Base-by-base conservation (phyloP, 805 yeast genomes). In the Kluyveromyces wickerhamii region DNA sequence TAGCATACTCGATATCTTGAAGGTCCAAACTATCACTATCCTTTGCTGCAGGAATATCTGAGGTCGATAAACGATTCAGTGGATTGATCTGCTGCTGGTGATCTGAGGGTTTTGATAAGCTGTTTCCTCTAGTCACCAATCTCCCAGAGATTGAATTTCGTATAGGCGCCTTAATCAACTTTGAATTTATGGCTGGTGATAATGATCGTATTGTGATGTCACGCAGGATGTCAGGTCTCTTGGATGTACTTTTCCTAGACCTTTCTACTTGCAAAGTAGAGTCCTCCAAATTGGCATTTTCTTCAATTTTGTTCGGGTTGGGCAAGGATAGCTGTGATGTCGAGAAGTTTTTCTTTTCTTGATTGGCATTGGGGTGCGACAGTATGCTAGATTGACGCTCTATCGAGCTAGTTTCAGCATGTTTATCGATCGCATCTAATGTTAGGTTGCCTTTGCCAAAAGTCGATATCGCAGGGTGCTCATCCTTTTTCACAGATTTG, bases 381-480 rank as follows among this genome's bases (percentile, higher is more conserved):
- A n/a, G n/a, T n/a, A n/a, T n/a, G n/a, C n/a, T n/a, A n/a, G n/a
- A n/a, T n/a, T n/a, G n/a, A n/a, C n/a, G n/a, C n/a, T n/a, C n/a
- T n/a, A n/a, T n/a, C n/a, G n/a, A n/a, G n/a, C n/a, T 7, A 7
- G 9, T 11, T 7, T 7, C 17, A 5, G 17, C 7, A 13, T 26
- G n/a, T 18, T 34, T 42, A 1, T 41, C 48, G 21, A 59, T 44
- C 6, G 48, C 65, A 31, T 62, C 66, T 18, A 71, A 52, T 0
- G 66, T 60, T 25, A 75, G 56, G 37, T 71, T 69, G 2, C 82
- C 82, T 29, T 60, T 60, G 4, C 82, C 82, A 47, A 75, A 48
- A 0, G 79, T 65, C 19, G 69, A 62, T 10, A 74, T 49, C 0
- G 76, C 72, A 4, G 73, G 26, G 62, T 33, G 69, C 62, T 40